Evolutionary conservation across 2,329 filamentous ascomycete species (phyloP).

Genomic region (Aspergillus calidoustus): DNA sequence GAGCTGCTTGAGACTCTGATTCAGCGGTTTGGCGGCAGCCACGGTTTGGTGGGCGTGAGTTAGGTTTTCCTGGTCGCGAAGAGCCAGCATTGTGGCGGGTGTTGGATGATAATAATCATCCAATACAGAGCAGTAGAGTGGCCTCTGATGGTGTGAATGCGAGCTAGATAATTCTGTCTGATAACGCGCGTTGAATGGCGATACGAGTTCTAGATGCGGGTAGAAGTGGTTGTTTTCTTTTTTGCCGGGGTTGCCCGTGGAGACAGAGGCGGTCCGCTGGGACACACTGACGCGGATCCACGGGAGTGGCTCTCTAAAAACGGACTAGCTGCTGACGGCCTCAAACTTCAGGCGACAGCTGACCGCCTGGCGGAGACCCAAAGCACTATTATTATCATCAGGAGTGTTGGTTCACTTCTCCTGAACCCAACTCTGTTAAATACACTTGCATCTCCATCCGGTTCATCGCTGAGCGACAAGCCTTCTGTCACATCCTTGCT

Average conservation of each 20-base stretch:
- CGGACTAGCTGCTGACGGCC: conserved; percentile 1
- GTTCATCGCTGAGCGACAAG: conserved; percentile 45
- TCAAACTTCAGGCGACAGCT: conserved; percentile 21
- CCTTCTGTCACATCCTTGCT: conserved; percentile 29
- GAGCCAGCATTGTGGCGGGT: conserved; percentile 68
- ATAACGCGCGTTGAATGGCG: conserved; percentile 6
- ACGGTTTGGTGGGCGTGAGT: conserved; percentile 74
- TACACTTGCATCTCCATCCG: conserved; percentile 21
- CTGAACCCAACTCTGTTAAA: conserved; percentile 23
- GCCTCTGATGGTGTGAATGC: background rate
- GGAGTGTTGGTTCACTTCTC: conserved; percentile 23
- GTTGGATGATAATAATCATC: conserved; percentile 26
- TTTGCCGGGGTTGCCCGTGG: conserved; percentile 45
- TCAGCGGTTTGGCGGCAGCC: conserved; percentile 72
- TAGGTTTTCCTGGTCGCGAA: conserved; percentile 86
- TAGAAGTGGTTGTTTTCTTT: conserved; percentile 28
- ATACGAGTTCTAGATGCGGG: conserved; percentile 29
- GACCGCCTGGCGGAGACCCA: conserved; percentile 26
- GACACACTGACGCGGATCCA: conserved; percentile 5
- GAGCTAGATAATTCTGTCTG: background rate
- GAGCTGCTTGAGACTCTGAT: conserved; percentile 65
- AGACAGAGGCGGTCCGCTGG: conserved; percentile 33
- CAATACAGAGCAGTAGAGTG: conserved; percentile 10
- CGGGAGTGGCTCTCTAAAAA: conserved; percentile 15
- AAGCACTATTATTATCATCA: conserved; percentile 20